These are phyloP conservation scores for Chaetomium globosum DNA, from an alignment of 2,329 filamentous ascomycete genomes.

Conservation along the genomic window DNA sequence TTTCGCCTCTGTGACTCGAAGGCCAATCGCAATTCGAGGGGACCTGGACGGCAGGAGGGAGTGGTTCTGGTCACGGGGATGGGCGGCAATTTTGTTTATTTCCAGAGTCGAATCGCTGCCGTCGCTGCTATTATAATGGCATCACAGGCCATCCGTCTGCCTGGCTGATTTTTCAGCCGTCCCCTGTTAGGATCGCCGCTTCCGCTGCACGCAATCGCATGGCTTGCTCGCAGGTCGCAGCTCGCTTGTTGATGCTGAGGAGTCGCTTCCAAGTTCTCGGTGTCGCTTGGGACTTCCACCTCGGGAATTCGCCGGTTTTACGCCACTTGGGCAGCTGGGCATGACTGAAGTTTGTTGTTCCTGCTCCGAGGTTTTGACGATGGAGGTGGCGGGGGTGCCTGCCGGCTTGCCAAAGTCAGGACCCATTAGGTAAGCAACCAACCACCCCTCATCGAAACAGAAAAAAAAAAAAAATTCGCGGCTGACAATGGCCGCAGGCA, in stretches of 20 bases:
- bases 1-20: neutral
- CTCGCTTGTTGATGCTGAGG: no score
- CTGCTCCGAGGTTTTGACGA: no score
- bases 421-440: neutral
- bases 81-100: neutral
- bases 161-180: conserved; percentile 2
- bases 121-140: neutral
- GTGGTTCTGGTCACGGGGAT: conserved; percentile 4
- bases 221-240: conserved; percentile 3
- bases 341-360: no score
- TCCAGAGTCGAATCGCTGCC: neutral
- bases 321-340: neutral
- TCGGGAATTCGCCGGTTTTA: conserved; percentile 6
- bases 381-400: no score
- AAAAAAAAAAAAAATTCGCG: neutral
- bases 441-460: neutral
- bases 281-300: neutral
- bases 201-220: conserved; percentile 10
- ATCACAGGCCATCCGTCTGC: neutral
- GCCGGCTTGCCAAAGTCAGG: neutral
- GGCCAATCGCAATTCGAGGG: conserved; percentile 1
- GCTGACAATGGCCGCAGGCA: neutral
- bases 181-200: neutral
- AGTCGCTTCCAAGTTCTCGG: conserved; percentile 11
- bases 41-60: neutral